These are phyloP conservation scores for Hepatocystis sp. DNA, from an alignment of 169 alveolate genomes.

Conservation along the genomic window DNA sequence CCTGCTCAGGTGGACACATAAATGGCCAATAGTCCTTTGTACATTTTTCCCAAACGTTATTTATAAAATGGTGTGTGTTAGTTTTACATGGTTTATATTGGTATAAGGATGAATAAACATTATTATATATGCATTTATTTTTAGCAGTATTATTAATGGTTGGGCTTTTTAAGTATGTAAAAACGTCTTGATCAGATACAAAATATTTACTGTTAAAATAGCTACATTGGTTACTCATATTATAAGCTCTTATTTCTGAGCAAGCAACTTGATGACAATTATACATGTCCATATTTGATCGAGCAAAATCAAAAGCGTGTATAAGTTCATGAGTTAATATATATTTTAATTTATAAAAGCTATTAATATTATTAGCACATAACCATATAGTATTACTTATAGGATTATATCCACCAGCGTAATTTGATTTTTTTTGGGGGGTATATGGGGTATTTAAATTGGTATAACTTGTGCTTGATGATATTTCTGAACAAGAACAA, in stretches of 20 bases:
- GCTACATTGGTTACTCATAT: conserved; percentile 82
- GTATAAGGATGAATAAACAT: conserved; percentile 33
- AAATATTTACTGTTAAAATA: conserved; percentile 68
- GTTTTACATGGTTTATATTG: conserved; percentile 51
- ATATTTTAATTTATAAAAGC: conserved; percentile 77
- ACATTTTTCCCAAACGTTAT: conserved; percentile 76
- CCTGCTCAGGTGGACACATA: conserved; percentile 80
- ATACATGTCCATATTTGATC: conserved; percentile 79
- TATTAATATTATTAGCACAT: conserved; percentile 79
- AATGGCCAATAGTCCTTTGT: conserved; percentile 81
- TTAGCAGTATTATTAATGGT: conserved; percentile 21
- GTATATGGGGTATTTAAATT: not conserved
- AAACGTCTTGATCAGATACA: conserved; percentile 53
- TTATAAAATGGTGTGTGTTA: conserved; percentile 49
- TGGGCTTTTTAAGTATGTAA: conserved; percentile 36
- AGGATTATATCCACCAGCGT: conserved; percentile 81
- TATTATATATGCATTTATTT: conserved; percentile 58
- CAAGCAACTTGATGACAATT: conserved; percentile 83
- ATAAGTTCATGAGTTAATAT: conserved; percentile 82
- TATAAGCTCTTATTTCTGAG: conserved; percentile 83
- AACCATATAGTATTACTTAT: conserved; percentile 81
- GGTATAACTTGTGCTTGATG: conserved; percentile 2
- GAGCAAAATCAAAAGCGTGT: conserved; percentile 86
- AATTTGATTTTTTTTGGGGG: conserved; percentile 12
- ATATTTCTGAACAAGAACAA: conserved; percentile 66